Base-by-base conservation (phyloP, 2,329 filamentous ascomycete species). In the Celoporthe dispersa region DNA sequence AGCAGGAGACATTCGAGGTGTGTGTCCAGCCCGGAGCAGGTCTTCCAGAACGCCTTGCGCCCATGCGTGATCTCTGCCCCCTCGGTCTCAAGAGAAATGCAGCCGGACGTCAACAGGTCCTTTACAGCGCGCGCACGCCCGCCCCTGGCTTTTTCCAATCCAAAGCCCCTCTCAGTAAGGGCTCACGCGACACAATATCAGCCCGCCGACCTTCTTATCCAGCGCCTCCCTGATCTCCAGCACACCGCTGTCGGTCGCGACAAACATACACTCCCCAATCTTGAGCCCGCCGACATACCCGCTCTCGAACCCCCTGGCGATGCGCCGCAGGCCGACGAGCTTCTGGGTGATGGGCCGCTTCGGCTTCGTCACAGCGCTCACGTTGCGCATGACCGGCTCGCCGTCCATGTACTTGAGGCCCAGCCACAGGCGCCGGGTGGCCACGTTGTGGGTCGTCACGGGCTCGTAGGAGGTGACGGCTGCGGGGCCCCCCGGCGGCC, bases 381-480 rank as follows among this genome's bases (percentile, higher is more conserved):
- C 86, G 73, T 88, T 86, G 72, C 84, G 85, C 74, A 98, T 82
- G 31, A 97, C 94, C 7, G 94, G 93, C 80, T 90, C 85, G 77
- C 92, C 92, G 75, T 94, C 90, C 88, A 88, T 93, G 86, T 97
- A 97, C 83, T 97, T 97, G 76, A 97, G 83, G 1, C 94, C 94
- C 16, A 98, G 81, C 94, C 94, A 98, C 74, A 98, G 83, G 71
- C 94, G 86, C 78, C 93, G 87, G 53, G 84, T 86, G 5, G 94
- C 87, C 51, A 94, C 88, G 81, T 97, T 97, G 75, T 84, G 84
- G 72, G 85, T 84, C 63, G 91, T 94, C 69, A 93, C 85, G 19
- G 83, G 84, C 72, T 87, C 87, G 16, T 89, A 84, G 35, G 39
- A 28, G 35, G 35, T 12, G 22, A n/a, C 37, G 37, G 35, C 16